Evolutionary conservation across 225 moss, liverwort and hornwort species (phyloP).

Genomic region (Bryoerythrophyllum caledonicum): DNA sequence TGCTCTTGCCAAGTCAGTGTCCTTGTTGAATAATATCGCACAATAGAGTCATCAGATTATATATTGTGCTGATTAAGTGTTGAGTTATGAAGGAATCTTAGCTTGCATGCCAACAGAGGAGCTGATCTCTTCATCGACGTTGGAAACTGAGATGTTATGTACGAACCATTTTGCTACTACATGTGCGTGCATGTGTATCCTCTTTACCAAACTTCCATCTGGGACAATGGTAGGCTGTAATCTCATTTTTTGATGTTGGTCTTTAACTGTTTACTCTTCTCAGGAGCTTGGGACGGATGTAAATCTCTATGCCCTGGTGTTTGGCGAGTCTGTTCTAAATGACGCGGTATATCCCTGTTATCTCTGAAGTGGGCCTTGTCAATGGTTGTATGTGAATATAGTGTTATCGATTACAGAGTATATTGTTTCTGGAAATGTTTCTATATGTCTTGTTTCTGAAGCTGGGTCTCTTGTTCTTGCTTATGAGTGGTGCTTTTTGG

Average conservation of each 20-base stretch:
- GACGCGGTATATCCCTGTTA: slow-evolving; percentile 64
- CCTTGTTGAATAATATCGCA: neutral
- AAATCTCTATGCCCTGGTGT: slow-evolving; percentile 95
- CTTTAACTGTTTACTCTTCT: slow-evolving; percentile 6
- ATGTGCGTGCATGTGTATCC: neutral
- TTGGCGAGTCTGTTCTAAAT: slow-evolving; percentile 97
- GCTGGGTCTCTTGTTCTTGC: neutral
- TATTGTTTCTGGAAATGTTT: neutral
- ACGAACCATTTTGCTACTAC: neutral
- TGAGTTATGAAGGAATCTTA: slow-evolving; percentile 22
- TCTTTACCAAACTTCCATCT: slow-evolving; percentile 10
- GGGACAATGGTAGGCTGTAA: neutral
- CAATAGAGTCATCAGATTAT: neutral
- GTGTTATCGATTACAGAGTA: neutral
- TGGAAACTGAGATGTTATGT: slow-evolving; percentile 21
- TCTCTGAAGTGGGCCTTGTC: slow-evolving; percentile 17
- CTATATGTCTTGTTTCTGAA: neutral
- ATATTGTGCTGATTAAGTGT: neutral
- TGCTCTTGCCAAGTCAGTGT: slow-evolving; percentile 18
- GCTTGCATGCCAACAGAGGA: slow-evolving; percentile 32
- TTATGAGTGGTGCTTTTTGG: slow-evolving; percentile 4
- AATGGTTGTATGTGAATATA: neutral
- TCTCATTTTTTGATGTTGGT: slow-evolving; percentile 9
- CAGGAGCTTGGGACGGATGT: slow-evolving; percentile 97
- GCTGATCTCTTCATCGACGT: slow-evolving; percentile 26